phyloP scores from a whole-genome alignment of 2,329 filamentous ascomycete species.

The Xylaria multiplex region DNA sequence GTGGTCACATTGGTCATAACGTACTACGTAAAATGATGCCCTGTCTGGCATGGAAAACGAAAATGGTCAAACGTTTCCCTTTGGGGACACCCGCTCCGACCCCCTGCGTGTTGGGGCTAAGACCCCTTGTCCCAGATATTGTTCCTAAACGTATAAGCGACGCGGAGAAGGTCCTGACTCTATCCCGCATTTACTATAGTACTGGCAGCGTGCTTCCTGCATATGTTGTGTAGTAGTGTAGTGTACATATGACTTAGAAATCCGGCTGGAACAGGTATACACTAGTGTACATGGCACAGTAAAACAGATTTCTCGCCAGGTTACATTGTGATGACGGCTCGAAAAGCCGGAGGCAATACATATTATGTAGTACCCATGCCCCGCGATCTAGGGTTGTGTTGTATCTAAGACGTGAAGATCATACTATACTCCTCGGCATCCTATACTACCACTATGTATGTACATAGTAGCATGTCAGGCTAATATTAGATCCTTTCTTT shows the following conservation, averaged over 20 bases:
- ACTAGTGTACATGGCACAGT: no score
- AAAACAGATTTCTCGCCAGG: neutral
- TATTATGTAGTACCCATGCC: neutral
- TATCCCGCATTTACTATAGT: neutral
- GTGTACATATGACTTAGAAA: neutral
- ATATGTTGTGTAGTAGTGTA: no score
- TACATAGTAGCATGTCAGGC: neutral
- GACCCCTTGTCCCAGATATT: slow-evolving; percentile 1
- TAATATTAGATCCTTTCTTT: neutral
- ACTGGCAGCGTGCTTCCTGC: neutral
- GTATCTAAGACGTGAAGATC: slow-evolving; percentile 10
- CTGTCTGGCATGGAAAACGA: neutral
- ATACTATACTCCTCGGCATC: slow-evolving; percentile 8
- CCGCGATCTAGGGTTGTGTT: slow-evolving; percentile 1
- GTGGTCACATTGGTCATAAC: slow-evolving; percentile 2
- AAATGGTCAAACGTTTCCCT: slow-evolving; percentile 2
- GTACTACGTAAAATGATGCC: slow-evolving; percentile 3
- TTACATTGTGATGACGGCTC: neutral
- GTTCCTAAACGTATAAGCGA: neutral
- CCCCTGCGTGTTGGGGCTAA: neutral
- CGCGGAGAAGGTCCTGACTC: neutral
- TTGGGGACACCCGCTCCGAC: slow-evolving; percentile 15
- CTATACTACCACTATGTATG: no score
- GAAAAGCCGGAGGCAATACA: slow-evolving; percentile 2
- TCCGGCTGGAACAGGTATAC: neutral